Evolutionary conservation across 2,329 filamentous ascomycete species (phyloP).

Genomic region (Dactylella cylindrospora): DNA sequence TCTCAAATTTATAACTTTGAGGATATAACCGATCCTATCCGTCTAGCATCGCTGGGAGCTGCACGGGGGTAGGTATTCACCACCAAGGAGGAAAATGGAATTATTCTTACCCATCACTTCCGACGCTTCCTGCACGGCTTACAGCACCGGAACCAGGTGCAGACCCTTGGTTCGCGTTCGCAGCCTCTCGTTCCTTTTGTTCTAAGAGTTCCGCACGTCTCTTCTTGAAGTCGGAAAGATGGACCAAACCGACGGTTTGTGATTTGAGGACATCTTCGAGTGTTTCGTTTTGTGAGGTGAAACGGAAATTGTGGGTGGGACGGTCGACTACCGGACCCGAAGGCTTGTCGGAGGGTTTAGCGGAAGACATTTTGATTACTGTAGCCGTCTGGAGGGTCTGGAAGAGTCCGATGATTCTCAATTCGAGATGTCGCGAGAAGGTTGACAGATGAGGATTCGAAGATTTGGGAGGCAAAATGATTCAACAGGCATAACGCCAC

Average conservation of each 20-base stretch:
- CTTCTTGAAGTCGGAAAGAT: slow-evolving; percentile 92
- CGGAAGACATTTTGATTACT: no score
- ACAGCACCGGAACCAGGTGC: slow-evolving; percentile 56
- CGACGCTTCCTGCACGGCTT: slow-evolving; percentile 56
- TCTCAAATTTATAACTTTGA: slow-evolving; percentile 2
- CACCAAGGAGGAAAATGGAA: neutral
- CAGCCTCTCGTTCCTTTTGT: slow-evolving; percentile 78
- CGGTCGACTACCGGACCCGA: slow-evolving; percentile 39
- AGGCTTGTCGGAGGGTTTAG: no score
- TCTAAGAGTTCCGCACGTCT: slow-evolving; percentile 91
- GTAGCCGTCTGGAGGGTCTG: no score
- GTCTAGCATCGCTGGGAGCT: no score
- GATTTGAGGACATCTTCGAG: slow-evolving; percentile 80
- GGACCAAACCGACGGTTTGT: slow-evolving; percentile 85
- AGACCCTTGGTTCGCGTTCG: slow-evolving; percentile 56
- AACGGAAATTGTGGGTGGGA: slow-evolving; percentile 60
- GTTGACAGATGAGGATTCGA: no score
- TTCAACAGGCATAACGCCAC: no score
- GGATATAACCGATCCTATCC: no score
- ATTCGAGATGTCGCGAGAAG: no score
- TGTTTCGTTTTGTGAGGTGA: slow-evolving; percentile 73
- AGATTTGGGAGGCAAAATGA: no score
- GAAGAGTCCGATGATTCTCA: no score
- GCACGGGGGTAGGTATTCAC: no score
- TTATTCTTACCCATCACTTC: slow-evolving; percentile 62